Evolutionary conservation across 2,329 filamentous ascomycete species (phyloP).

Genomic region (Dothistroma pini): DNA sequence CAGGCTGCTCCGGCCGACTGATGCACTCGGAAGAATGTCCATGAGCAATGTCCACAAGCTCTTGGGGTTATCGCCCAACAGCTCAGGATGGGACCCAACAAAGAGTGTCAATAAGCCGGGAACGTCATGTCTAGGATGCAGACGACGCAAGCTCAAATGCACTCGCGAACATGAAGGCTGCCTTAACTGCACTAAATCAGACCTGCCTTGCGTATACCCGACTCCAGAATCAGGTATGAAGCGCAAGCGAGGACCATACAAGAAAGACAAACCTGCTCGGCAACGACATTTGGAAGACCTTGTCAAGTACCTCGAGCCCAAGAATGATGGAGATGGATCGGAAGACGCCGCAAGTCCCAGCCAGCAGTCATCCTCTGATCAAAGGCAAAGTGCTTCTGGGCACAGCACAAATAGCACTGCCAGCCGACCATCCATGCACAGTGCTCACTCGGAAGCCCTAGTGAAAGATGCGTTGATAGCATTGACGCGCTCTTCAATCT

Average conservation of each 20-base stretch:
- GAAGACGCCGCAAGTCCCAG: conserved; percentile 11
- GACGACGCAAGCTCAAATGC: conserved; percentile 30
- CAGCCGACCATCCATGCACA: conserved; percentile 2
- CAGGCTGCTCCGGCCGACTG: neutral
- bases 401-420: neutral
- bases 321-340: conserved; percentile 4
- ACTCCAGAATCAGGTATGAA: conserved; percentile 26
- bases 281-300: conserved; percentile 31
- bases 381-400: neutral
- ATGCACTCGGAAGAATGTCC: neutral
- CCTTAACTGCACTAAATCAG: conserved; percentile 27
- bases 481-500: conserved; percentile 24
- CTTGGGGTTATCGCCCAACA: neutral
- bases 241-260: conserved; percentile 31
- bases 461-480: conserved; percentile 30
- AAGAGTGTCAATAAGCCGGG: conserved; percentile 24
- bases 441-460: conserved; percentile 21
- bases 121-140: conserved; percentile 29
- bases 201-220: conserved; percentile 30
- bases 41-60: neutral
- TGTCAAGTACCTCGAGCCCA: conserved; percentile 28
- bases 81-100: neutral
- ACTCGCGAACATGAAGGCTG: conserved; percentile 27
- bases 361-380: conserved; percentile 11
- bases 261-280: conserved; percentile 29